Base-by-base conservation (phyloP, 768 basidiomycete species). In the Coprinellus aureogranulatus region DNA sequence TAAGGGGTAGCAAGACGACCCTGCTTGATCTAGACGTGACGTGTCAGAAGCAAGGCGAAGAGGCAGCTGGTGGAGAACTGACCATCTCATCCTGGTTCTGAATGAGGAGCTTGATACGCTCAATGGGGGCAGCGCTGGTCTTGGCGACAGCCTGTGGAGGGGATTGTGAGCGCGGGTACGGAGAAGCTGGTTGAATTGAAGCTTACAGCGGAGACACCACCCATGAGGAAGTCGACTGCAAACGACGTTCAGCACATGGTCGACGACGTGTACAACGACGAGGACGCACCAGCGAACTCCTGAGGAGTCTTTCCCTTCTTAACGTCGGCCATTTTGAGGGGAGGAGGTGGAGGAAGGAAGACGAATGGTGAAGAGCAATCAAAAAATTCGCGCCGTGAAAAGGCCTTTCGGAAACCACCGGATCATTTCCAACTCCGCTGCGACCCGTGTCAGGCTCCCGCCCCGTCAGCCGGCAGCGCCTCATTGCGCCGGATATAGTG, bases 71-170 rank as follows among this genome's bases (percentile, higher is more conserved):
- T 12, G 25, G 39, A 50, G 41, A n/a, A 54, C 77, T 2, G n/a
- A 87, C 90, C 97, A 98, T 99, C 83, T 98, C 97, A 85, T 95
- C 96, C 87, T 98, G 96, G 81, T 97, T 98, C 79, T 98, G 93
- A 59, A 96, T 89, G 72, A 96, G 79, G 69, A 98, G 88, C 83
- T 99, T 99, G 79, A 99, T 96, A 72, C 97, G 94, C 86, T 98
- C 97, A 70, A 99, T 99, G 77, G 97, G 97, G 63, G 97, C 97
- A 67, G 97, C 97, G 64, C 90, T 91, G 64, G 97, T 98, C 86
- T 99, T 99, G 55, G 97, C 90, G 75, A 98, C 92, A 66, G 97
- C 97, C 92, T 94, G 73, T 59, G 34, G 60, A 46, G 59, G 30
- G 39, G 55, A 56, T 55, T 54, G 72, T 57, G 61, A 51, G 59